Percentiles rank a stretch among this genome's conserved stretches.
Evolutionary conservation across 1,284 basidiomycete genomes (phyloP).

Genomic region (Ustilago loliicola): DNA sequence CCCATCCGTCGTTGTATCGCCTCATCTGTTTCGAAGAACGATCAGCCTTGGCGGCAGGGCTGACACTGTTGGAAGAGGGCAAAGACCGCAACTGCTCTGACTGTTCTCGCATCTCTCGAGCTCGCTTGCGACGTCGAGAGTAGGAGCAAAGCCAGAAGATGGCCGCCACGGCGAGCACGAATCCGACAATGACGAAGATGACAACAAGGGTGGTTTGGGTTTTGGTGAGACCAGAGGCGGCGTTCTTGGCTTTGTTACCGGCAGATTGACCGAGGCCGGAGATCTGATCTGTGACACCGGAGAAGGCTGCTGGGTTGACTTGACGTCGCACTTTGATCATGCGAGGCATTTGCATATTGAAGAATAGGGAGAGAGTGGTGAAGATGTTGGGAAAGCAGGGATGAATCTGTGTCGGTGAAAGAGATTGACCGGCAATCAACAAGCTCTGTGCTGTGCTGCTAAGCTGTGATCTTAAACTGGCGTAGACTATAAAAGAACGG

Average conservation of each 20-base stretch:
- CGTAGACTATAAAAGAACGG: neutral
- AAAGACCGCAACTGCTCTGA: conserved; percentile 18
- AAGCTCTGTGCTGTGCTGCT: neutral
- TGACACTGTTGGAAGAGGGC: conserved; percentile 10
- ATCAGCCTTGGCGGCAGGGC: conserved; percentile 2
- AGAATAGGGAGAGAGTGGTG: neutral
- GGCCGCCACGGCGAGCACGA: conserved; percentile 21
- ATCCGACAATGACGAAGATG: conserved; percentile 26
- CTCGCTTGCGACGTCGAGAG: conserved; percentile 35
- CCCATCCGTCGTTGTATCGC: conserved; percentile 28
- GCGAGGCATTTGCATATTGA: conserved; percentile 13
- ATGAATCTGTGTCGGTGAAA: neutral
- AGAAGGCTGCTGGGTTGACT: conserved; percentile 46
- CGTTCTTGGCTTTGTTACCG: conserved; percentile 22
- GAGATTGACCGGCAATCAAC: conserved; percentile 26
- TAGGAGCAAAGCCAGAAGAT: conserved; percentile 44
- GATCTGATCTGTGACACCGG: conserved; percentile 49
- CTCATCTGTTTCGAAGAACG: conserved; percentile 9
- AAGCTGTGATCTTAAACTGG: neutral
- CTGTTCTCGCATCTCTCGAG: conserved; percentile 28
- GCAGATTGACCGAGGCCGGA: conserved; percentile 29
- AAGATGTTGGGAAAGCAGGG: neutral
- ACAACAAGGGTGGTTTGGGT: conserved; percentile 26
- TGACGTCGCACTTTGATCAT: conserved; percentile 29
- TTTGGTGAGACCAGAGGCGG: conserved; percentile 27